A percentile compares a stretch with the other conserved stretches of the same genome.
These are phyloP conservation scores for Periconia sp. DNA, from an alignment of 2,329 filamentous ascomycete species.

Conservation along the genomic window DNA sequence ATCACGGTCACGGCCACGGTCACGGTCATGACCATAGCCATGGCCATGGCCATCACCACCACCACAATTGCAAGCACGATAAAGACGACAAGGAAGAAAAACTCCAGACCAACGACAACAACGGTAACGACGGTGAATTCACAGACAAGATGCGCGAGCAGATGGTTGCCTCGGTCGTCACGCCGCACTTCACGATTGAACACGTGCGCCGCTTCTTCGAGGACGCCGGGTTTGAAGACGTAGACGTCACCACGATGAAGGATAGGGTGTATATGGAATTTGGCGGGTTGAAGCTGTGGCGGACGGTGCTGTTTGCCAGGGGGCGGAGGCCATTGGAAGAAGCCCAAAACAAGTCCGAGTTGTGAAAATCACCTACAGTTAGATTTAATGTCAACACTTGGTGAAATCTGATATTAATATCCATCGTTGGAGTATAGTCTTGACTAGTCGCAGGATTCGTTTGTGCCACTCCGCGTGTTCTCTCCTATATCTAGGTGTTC, in stretches of 20 bases:
- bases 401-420: too few species aligned
- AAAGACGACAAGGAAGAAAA: constrained; percentile 1
- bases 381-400: too few species aligned
- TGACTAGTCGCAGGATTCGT: too few species aligned
- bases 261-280: constrained; percentile 53
- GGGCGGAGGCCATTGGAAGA: constrained; percentile 46
- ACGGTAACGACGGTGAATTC: constrained; percentile 4
- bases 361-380: constrained; percentile 16
- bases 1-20: constrained; percentile 12
- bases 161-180: constrained; percentile 59
- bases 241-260: constrained; percentile 59
- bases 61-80: constrained; percentile 8
- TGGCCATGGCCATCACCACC: constrained; percentile 8
- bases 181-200: constrained; percentile 66
- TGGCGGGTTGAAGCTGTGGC: constrained; percentile 41
- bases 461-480: too few species aligned
- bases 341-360: constrained; percentile 27
- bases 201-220: constrained; percentile 64
- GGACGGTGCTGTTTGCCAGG: constrained; percentile 55
- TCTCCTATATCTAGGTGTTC: too few species aligned
- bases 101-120: too few species aligned
- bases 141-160: constrained; percentile 22
- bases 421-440: too few species aligned
- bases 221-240: constrained; percentile 60
- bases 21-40: constrained; percentile 16